A percentile compares a stretch with the other conserved stretches of the same genome.
Evolutionary conservation across 495 filamentous ascomycete genomes (phyloP).

Genomic region (Aspergillus ostianus): DNA sequence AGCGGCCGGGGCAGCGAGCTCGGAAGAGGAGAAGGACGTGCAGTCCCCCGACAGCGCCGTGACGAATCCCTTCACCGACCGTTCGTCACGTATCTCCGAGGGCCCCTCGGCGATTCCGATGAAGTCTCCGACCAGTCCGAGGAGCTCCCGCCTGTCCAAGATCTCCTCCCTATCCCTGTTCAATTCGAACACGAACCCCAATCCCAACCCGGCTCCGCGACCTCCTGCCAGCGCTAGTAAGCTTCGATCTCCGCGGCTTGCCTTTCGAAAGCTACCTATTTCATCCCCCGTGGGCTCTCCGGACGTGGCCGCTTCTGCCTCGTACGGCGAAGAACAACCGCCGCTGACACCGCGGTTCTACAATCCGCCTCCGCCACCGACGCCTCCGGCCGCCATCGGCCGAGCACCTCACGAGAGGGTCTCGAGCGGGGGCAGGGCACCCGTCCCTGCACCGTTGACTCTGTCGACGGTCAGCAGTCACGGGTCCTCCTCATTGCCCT

Average conservation of each 20-base stretch:
- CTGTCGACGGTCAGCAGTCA: slow-evolving; percentile 31
- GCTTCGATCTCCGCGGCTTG: slow-evolving; percentile 48
- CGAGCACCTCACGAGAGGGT: slow-evolving; percentile 20
- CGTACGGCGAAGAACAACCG: slow-evolving; percentile 48
- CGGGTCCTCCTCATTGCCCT: slow-evolving; percentile 48
- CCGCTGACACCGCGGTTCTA: slow-evolving; percentile 59
- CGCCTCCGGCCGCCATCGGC: slow-evolving; percentile 11
- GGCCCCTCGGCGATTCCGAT: slow-evolving; percentile 18
- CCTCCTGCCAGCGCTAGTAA: slow-evolving; percentile 53
- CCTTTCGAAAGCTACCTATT: slow-evolving; percentile 54
- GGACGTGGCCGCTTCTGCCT: slow-evolving; percentile 31
- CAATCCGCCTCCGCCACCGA: slow-evolving; percentile 51
- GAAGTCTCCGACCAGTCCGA: slow-evolving; percentile 30
- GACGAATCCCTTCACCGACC: slow-evolving; percentile 42
- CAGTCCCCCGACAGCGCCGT: slow-evolving; percentile 36
- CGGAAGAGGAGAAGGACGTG: slow-evolving; percentile 25
- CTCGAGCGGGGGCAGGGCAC: slow-evolving; percentile 20
- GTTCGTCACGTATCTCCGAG: slow-evolving; percentile 22
- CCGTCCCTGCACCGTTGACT: slow-evolving; percentile 36
- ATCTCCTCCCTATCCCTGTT: slow-evolving; percentile 55
- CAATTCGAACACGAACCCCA: slow-evolving; percentile 31
- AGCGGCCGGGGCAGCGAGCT: slow-evolving; percentile 33
- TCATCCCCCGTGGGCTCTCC: slow-evolving; percentile 58
- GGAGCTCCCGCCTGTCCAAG: slow-evolving; percentile 38
- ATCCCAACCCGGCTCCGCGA: slow-evolving; percentile 49